phyloP scores from a whole-genome alignment of 2,329 filamentous ascomycete genomes.

The Passalora sequoiae region DNA sequence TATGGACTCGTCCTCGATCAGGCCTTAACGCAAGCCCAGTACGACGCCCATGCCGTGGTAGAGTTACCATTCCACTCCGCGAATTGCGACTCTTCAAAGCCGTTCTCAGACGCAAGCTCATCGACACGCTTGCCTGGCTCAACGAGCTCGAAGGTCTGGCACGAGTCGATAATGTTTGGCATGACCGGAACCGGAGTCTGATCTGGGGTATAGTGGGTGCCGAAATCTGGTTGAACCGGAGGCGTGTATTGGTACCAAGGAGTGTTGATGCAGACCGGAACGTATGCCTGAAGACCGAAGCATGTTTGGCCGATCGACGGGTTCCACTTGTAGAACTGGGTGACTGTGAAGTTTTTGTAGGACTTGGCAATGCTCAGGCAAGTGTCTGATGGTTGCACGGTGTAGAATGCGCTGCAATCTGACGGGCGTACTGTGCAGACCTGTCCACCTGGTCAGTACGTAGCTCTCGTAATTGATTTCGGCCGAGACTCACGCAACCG shows the following conservation, averaged over 20 bases:
- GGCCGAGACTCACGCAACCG: slow-evolving; percentile 15
- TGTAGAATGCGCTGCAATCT: slow-evolving; percentile 27
- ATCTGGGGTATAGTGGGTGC: slow-evolving; percentile 21
- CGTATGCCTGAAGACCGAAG: slow-evolving; percentile 31
- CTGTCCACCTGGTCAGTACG: neutral
- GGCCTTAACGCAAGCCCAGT: slow-evolving; percentile 25
- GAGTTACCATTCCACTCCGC: slow-evolving; percentile 22
- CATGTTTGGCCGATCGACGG: slow-evolving; percentile 28
- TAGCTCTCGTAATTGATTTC: neutral
- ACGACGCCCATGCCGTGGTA: slow-evolving; percentile 20
- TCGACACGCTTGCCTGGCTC: slow-evolving; percentile 18
- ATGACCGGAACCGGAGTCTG: slow-evolving; percentile 31
- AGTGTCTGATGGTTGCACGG: slow-evolving; percentile 29
- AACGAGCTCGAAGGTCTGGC: slow-evolving; percentile 29
- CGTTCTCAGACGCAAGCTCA: slow-evolving; percentile 20
- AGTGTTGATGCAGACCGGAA: slow-evolving; percentile 32
- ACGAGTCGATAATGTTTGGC: slow-evolving; percentile 29
- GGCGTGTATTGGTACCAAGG: slow-evolving; percentile 18
- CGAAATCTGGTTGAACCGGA: slow-evolving; percentile 19
- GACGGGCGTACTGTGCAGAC: slow-evolving; percentile 21
- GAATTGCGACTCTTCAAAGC: slow-evolving; percentile 17
- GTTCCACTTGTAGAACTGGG: slow-evolving; percentile 36
- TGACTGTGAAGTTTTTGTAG: slow-evolving; percentile 34
- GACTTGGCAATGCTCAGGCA: slow-evolving; percentile 30
- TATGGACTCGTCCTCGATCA: too few relatives aligned